A percentile compares a stretch with the other conserved stretches of the same genome.
phyloP scores from a whole-genome alignment of 208 protist species.

The Leishmania guyanensis region DNA sequence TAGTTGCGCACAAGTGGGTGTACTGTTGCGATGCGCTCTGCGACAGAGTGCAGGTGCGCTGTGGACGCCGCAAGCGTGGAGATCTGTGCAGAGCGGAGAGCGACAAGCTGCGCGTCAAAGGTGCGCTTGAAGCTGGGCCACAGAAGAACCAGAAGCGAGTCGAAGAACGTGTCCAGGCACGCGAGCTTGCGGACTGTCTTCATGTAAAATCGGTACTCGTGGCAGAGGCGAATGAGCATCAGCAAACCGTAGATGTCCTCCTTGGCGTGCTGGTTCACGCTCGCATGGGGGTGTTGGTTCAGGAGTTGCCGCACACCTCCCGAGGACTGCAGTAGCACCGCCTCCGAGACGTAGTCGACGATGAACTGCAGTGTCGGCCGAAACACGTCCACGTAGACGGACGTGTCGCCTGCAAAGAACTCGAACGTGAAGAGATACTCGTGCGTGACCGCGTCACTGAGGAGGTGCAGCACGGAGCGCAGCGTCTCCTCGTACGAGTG shows the following conservation, averaged over 20 bases:
- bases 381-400: conserved; percentile 79
- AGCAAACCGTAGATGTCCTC: conserved; percentile 81
- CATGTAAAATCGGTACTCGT: conserved; percentile 83
- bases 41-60: conserved; percentile 22
- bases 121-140: conserved; percentile 80
- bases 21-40: conserved; percentile 43
- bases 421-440: conserved; percentile 89
- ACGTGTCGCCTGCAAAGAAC: conserved; percentile 84
- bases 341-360: conserved; percentile 80
- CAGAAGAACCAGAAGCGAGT: conserved; percentile 72
- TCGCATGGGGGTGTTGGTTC: conserved; percentile 44
- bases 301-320: conserved; percentile 44
- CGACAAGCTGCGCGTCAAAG: conserved; percentile 68
- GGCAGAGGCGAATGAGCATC: conserved; percentile 73
- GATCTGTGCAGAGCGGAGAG: conserved; percentile 48
- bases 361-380: conserved; percentile 80
- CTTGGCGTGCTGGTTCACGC: conserved; percentile 52
- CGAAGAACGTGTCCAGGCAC: conserved; percentile 84
- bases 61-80: conserved; percentile 22
- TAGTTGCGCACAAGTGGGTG: conserved; percentile 58
- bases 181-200: conserved; percentile 59
- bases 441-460: conserved; percentile 84
- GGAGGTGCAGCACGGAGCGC: conserved; percentile 65
- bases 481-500: conserved; percentile 89
- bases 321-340: conserved; percentile 52